Conservation (phyloP, 2,329 filamentous ascomycete genomes). For the Bipolaris gigantea region DNA sequence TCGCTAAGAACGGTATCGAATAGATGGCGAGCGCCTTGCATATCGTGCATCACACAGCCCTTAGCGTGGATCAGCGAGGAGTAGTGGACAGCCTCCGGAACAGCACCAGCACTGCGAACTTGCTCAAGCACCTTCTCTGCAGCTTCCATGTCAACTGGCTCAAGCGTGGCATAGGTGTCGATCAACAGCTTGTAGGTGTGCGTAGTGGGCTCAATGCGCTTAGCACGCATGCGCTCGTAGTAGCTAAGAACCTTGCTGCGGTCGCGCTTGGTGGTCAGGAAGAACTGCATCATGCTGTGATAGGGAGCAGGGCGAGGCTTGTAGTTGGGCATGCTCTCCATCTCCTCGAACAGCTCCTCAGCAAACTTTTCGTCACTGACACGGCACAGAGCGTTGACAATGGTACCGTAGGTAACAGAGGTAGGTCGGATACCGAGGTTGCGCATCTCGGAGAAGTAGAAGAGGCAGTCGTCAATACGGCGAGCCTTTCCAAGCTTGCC, state of each 20-base stretch:
- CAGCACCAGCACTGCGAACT: conserved; percentile 73
- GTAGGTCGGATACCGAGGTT: conserved; percentile 89
- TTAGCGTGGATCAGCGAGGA: conserved; percentile 94
- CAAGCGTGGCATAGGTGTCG: conserved; percentile 90
- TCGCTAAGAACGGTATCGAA: conserved; percentile 81
- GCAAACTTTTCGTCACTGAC: conserved; percentile 98
- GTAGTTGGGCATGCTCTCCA: conserved; percentile 99
- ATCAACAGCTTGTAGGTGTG: conserved; percentile 98
- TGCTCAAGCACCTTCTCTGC: conserved; percentile 80
- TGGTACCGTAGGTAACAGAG: conserved; percentile 95
- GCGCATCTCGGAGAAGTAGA: conserved; percentile 98
- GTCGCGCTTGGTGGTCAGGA: conserved; percentile 95
- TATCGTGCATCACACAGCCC: conserved; percentile 90
- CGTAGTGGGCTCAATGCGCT: conserved; percentile 84
- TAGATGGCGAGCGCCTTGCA: conserved; percentile 76
- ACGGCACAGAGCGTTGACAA: conserved; percentile 95
- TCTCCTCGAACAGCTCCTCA: conserved; percentile 97
- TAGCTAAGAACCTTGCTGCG: conserved; percentile 91
- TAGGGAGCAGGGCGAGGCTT: conserved; percentile 96
- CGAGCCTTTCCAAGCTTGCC: conserved; percentile 97
- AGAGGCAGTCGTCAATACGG: conserved; percentile 95
- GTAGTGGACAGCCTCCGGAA: conserved; percentile 91
- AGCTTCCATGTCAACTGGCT: conserved; percentile 84
- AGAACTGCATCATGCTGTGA: conserved; percentile 99
- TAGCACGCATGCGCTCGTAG: conserved; percentile 89